These are phyloP conservation scores for Jaenimonas drosophilae DNA, from an alignment of 208 protist species.

Conservation along the genomic window DNA sequence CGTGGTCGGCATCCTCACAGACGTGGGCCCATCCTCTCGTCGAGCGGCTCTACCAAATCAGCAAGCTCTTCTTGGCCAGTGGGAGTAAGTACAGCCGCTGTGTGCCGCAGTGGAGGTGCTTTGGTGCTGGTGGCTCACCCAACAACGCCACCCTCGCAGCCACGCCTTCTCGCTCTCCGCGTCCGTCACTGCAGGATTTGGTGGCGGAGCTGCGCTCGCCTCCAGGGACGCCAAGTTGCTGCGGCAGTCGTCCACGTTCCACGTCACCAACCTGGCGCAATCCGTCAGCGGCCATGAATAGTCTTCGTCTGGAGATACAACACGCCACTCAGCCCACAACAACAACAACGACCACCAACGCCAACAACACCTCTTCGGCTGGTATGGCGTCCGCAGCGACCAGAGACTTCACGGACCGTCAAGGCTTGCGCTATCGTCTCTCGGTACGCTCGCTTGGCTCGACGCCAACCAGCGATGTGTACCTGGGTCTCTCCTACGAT, in stretches of 20 bases:
- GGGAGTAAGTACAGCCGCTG: too few relatives aligned
- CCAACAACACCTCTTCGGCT: not conserved
- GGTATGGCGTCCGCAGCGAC: not conserved
- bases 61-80: too few relatives aligned
- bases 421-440: slow-evolving; percentile 33
- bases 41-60: too few relatives aligned
- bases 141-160: not conserved
- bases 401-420: slow-evolving; percentile 25
- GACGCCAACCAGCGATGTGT: slow-evolving; percentile 44
- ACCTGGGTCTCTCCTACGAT: slow-evolving; percentile 45
- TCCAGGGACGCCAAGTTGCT: not conserved
- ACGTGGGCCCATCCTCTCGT: too few relatives aligned
- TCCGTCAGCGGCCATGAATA: too few relatives aligned
- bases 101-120: not conserved
- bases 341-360: not conserved
- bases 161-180: not conserved
- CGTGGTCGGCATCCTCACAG: too few relatives aligned
- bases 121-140: not conserved
- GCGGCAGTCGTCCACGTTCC: not conserved
- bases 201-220: not conserved
- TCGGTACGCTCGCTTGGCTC: slow-evolving; percentile 26
- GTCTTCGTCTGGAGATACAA: too few relatives aligned
- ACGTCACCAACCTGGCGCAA: not conserved
- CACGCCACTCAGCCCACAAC: too few relatives aligned
- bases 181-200: not conserved